phyloP scores from a whole-genome alignment of 805 yeast species.

The Phaffomyces antillensis region DNA sequence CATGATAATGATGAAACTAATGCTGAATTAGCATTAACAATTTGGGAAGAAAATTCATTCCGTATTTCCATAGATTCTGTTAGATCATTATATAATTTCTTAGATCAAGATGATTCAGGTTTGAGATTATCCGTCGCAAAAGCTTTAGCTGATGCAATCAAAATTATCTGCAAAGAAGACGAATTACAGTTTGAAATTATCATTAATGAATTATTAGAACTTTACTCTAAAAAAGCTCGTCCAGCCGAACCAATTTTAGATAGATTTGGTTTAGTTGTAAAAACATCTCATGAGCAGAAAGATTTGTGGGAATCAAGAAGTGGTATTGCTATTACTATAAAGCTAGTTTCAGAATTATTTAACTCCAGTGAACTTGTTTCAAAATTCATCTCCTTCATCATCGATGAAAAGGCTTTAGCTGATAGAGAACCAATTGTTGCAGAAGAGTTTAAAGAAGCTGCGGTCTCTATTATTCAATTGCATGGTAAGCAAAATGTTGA shows the following conservation, averaged over 20 bases:
- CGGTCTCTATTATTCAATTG: constrained; percentile 56
- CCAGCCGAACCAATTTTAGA: constrained; percentile 78
- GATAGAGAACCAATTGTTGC: constrained; percentile 70
- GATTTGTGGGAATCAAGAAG: constrained; percentile 85
- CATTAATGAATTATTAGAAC: constrained; percentile 39
- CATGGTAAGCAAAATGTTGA: constrained; percentile 70
- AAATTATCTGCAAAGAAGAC: constrained; percentile 23
- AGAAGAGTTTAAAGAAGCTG: constrained; percentile 85
- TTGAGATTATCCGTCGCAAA: constrained; percentile 67
- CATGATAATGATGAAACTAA: constrained; percentile 65
- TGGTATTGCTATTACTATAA: constrained; percentile 67
- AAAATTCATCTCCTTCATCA: constrained; percentile 53
- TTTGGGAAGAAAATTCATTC: constrained; percentile 78
- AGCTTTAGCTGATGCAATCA: constrained; percentile 56
- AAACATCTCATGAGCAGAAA: constrained; percentile 48
- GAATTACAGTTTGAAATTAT: constrained; percentile 24
- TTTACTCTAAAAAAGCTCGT: constrained; percentile 52
- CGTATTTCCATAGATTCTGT: constrained; percentile 40
- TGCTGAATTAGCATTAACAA: constrained; percentile 62
- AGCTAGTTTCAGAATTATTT: constrained; percentile 43
- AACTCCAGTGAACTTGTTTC: constrained; percentile 34
- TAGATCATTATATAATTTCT: constrained; percentile 37
- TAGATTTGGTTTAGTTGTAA: constrained; percentile 70
- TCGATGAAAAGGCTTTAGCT: constrained; percentile 59
- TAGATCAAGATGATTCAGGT: constrained; percentile 54